These are phyloP conservation scores for Aquilaria yunnanensis DNA, from an alignment of 345 rosid genomes.

Conservation along the genomic window DNA sequence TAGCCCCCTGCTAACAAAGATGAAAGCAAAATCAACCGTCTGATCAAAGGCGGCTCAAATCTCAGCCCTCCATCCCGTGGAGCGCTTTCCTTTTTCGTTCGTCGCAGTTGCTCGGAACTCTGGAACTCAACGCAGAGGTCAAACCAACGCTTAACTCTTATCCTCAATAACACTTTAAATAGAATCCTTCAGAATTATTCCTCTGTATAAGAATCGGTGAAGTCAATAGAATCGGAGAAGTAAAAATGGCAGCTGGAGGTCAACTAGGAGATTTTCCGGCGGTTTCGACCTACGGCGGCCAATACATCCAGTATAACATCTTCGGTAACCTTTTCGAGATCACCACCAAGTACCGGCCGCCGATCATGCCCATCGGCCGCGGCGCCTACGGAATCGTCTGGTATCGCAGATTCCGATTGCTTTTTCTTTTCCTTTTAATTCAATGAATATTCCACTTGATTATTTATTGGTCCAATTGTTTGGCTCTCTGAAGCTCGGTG, in stretches of 20 bases:
- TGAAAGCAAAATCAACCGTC: conserved; percentile 14
- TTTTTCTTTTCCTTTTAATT: neutral
- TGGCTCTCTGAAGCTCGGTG: conserved; percentile 55
- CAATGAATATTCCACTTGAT: neutral
- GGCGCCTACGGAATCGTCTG: conserved; percentile 99
- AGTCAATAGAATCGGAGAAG: neutral
- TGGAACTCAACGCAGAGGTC: neutral
- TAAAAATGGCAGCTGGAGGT: conserved; percentile 17
- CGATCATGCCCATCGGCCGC: conserved; percentile 93
- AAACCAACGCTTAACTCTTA: neutral
- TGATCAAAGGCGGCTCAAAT: conserved; percentile 49
- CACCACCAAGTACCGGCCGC: conserved; percentile 83
- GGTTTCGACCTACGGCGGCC: conserved; percentile 63
- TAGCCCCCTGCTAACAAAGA: no score
- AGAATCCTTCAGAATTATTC: neutral
- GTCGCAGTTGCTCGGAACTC: conserved; percentile 41
- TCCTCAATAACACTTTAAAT: neutral
- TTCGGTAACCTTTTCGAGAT: conserved; percentile 80
- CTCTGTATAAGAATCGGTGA: neutral
- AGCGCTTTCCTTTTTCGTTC: conserved; percentile 50
- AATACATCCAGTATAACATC: conserved; percentile 58
- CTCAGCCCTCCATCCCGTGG: conserved; percentile 32
- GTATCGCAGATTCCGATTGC: conserved; percentile 27
- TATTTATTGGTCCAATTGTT: neutral
- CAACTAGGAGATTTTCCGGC: conserved; percentile 71